Evolutionary conservation across 306 rosid genomes (phyloP).

Genomic region (Vicia faba): DNA sequence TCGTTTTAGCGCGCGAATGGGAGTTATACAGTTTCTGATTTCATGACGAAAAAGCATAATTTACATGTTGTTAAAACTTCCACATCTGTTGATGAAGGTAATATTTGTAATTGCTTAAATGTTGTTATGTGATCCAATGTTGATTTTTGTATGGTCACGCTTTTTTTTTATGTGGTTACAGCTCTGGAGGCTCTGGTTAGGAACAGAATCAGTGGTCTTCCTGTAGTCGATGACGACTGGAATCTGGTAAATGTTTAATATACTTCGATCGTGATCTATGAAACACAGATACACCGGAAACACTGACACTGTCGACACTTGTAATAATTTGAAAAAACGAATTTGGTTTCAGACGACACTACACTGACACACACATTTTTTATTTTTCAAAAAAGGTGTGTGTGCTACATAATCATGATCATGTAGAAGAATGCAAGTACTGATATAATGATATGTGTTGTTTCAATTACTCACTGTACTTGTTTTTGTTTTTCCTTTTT

Average conservation of each 20-base stretch:
- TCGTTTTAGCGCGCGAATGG: slow-evolving; percentile 55
- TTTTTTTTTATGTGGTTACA: slow-evolving; percentile 32
- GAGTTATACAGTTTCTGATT: slow-evolving; percentile 71
- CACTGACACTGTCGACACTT: no score
- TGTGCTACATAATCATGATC: no score
- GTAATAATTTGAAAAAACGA: no score
- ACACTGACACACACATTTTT: no score
- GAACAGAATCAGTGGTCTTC: slow-evolving; percentile 90
- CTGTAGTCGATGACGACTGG: slow-evolving; percentile 91
- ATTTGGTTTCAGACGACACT: no score
- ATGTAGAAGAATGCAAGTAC: background rate
- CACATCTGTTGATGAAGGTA: slow-evolving; percentile 84
- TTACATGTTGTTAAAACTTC: slow-evolving; percentile 70
- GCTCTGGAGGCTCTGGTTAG: slow-evolving; percentile 78
- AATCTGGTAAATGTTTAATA: slow-evolving; percentile 60
- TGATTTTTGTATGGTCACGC: background rate
- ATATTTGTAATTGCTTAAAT: background rate
- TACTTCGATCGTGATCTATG: background rate
- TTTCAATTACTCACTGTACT: slow-evolving; percentile 33
- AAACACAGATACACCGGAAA: no score
- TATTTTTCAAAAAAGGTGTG: no score
- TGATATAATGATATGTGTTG: slow-evolving; percentile 23
- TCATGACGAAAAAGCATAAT: slow-evolving; percentile 75
- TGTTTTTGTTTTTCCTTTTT: background rate
- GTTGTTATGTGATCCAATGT: slow-evolving; percentile 10